Percentiles rank a stretch among this genome's conserved stretches.
These are phyloP conservation scores for Talaromyces atroroseus DNA, from an alignment of 2,329 filamentous ascomycete genomes.

Conservation along the genomic window DNA sequence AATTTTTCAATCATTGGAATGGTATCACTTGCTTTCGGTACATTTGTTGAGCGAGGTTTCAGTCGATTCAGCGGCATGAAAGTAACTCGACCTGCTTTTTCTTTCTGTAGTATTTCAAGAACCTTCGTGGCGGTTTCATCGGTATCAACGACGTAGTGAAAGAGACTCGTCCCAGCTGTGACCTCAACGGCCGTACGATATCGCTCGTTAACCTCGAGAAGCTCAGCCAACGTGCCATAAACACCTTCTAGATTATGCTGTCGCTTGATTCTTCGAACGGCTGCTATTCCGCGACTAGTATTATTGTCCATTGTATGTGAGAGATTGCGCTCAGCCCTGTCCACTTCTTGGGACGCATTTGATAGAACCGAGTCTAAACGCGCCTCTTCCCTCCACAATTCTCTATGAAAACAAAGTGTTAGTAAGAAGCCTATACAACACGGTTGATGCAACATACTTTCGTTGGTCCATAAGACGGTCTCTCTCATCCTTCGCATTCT, in stretches of 20 bases:
- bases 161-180: constrained; percentile 84
- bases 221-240: constrained; percentile 86
- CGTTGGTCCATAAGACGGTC: constrained; percentile 80
- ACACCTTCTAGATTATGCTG: constrained; percentile 77
- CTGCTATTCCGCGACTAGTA: constrained; percentile 79
- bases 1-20: constrained; percentile 83
- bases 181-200: constrained; percentile 90
- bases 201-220: constrained; percentile 78
- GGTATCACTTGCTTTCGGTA: constrained; percentile 81
- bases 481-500: constrained; percentile 69
- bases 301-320: constrained; percentile 84
- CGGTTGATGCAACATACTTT: constrained; percentile 47
- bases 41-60: constrained; percentile 62
- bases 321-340: constrained; percentile 70
- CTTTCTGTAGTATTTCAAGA: constrained; percentile 70
- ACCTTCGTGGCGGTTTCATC: constrained; percentile 80
- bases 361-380: constrained; percentile 72
- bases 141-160: constrained; percentile 93
- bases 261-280: constrained; percentile 74
- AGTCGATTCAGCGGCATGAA: constrained; percentile 90
- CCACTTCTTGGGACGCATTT: constrained; percentile 69
- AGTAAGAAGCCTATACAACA: background rate
- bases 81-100: constrained; percentile 79
- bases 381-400: constrained; percentile 82
- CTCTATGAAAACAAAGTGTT: constrained; percentile 25